Base-by-base conservation (phyloP, 257 asterid species). In the Ligustrum vulgare region DNA sequence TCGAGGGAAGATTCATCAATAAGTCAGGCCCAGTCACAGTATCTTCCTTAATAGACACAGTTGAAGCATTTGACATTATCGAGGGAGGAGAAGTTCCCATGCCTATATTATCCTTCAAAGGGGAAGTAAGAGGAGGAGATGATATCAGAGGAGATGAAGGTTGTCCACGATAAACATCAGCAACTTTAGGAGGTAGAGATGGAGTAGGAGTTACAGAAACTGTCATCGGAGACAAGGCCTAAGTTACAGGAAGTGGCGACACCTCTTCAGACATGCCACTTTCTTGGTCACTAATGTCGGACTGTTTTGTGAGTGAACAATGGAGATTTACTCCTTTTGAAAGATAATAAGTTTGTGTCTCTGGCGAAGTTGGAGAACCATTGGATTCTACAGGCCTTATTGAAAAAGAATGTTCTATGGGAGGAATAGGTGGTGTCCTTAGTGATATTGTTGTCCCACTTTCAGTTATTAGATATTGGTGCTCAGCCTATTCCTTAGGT, bases 111-210 rank as follows among this genome's bases (percentile, higher is more conserved):
- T 89, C 87, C 75, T 77, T 76, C 78, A 28, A 28, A 28, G 31
- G 31, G 31, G 1, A 28, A 28, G 31, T 28, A 28, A 74, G 62
- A 35, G 84, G 76, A 62, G 83, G 85, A 72, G 87, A 76, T 32
- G 72, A 68, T 69, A 75, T 71, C 73, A 74, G 65, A 20, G 80
- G 62, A 65, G 80, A 71, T 58, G 54, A 65, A 79, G 83, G 67
- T 6, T 16, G 80, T 73, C 66, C 80, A 49, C 56, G 78, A 71
- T 69, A 65, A 73, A 75, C 8, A 68, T 37, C 77, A 81, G 82
- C 80, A 80, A 77, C 83, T 74, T 84, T 81, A 73, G 81, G 70
- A 69, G 86, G 78, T 77, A 43, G 82, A 69, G 79, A 37, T 54
- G 84, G 77, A 77, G 74, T 70, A 35, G 85, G 78, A 72, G 82